Percentiles rank a stretch among this genome's conserved stretches.
phyloP scores from a whole-genome alignment of 805 yeast species.

The Ascoidea asiatica region DNA sequence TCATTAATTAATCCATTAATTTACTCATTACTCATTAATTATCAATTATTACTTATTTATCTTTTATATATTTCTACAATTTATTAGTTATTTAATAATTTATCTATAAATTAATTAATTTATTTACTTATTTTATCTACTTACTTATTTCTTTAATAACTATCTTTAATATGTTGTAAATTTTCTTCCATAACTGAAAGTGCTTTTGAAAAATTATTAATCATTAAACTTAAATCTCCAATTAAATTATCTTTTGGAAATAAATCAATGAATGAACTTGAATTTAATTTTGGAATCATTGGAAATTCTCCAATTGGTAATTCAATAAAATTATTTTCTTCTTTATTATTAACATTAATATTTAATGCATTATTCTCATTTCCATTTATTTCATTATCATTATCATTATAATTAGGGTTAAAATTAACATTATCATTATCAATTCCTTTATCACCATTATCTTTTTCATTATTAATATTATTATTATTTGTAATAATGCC shows the following conservation, averaged over 20 bases:
- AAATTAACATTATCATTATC: neutral
- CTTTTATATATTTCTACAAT: neutral
- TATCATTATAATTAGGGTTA: conserved; percentile 1
- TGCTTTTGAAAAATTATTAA: conserved; percentile 16
- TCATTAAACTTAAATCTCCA: conserved; percentile 18
- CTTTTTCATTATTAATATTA: neutral
- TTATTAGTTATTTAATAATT: too few species aligned
- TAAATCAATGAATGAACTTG: conserved; percentile 21
- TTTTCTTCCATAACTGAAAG: conserved; percentile 11
- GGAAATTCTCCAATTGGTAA: conserved; percentile 12
- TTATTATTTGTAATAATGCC: neutral
- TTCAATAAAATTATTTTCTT: neutral
- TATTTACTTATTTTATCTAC: too few species aligned
- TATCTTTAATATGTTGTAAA: conserved; percentile 2
- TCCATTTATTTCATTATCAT: conserved; percentile 1
- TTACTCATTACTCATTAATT: neutral
- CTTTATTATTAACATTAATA: neutral
- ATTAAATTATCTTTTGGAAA: conserved; percentile 19
- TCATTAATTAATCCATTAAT: conserved; percentile 21
- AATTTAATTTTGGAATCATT: conserved; percentile 19
- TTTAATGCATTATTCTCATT: conserved; percentile 1
- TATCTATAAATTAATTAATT: neutral
- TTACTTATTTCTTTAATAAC: neutral
- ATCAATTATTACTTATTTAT: neutral
- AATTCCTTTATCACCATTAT: neutral